Evolutionary conservation across 208 protist species (phyloP).

Genomic region (Leishmania lainsoni): DNA sequence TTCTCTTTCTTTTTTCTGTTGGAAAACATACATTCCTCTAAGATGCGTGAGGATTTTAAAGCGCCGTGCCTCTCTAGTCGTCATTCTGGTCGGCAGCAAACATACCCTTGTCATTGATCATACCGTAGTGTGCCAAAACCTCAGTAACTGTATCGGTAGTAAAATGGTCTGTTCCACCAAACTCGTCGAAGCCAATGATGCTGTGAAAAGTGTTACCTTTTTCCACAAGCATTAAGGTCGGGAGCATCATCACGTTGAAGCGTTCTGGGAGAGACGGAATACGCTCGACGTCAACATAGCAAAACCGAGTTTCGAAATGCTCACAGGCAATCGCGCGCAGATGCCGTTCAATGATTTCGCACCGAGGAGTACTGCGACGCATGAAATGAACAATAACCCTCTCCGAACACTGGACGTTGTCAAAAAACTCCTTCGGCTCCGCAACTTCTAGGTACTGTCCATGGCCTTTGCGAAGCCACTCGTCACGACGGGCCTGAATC

Average conservation of each 20-base stretch:
- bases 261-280: slow-evolving; percentile 82
- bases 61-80: slow-evolving; percentile 37
- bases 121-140: slow-evolving; percentile 77
- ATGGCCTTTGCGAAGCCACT: slow-evolving; percentile 88
- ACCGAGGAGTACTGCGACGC: slow-evolving; percentile 79
- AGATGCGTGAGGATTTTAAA: neutral
- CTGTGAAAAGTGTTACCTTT: slow-evolving; percentile 90
- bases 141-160: slow-evolving; percentile 67
- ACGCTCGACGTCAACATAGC: slow-evolving; percentile 89
- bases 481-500: slow-evolving; percentile 63
- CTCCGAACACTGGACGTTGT: slow-evolving; percentile 74
- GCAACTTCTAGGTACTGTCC: slow-evolving; percentile 79
- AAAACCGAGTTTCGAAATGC: slow-evolving; percentile 91
- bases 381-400: slow-evolving; percentile 93
- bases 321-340: slow-evolving; percentile 67
- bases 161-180: slow-evolving; percentile 91
- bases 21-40: neutral
- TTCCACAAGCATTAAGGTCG: slow-evolving; percentile 92
- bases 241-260: slow-evolving; percentile 93
- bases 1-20: slow-evolving; percentile 8
- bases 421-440: slow-evolving; percentile 86
- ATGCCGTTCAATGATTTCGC: slow-evolving; percentile 89
- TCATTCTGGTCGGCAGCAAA: slow-evolving; percentile 82
- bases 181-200: slow-evolving; percentile 95
- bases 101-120: slow-evolving; percentile 91